phyloP scores from a whole-genome alignment of 75 land plant genomes.

The Picea sitchensis region DNA sequence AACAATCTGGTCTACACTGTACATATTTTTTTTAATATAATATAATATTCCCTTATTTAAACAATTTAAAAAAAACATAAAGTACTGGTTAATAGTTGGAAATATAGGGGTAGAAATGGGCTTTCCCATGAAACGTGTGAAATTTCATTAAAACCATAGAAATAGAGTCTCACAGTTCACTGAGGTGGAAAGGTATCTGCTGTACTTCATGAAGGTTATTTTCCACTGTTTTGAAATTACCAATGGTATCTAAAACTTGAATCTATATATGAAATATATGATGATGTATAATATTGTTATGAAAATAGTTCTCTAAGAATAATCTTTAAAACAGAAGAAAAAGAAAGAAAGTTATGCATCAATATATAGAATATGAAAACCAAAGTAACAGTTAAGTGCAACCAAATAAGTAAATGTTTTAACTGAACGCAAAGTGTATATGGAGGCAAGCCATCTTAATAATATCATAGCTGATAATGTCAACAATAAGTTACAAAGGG shows the following conservation, averaged over 20 bases:
- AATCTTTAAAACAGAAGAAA: not conserved
- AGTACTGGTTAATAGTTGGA: too few relatives aligned
- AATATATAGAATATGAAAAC: not conserved
- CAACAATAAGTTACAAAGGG: too few relatives aligned
- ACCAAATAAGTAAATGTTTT: not conserved
- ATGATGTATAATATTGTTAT: not conserved
- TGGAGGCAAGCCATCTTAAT: not conserved
- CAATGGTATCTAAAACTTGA: not conserved
- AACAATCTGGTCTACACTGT: too few relatives aligned
- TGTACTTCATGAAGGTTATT: not conserved
- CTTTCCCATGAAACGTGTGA: too few relatives aligned
- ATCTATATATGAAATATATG: not conserved
- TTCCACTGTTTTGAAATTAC: not conserved
- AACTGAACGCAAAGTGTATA: not conserved
- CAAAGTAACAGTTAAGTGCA: not conserved
- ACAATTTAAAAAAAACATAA: too few relatives aligned
- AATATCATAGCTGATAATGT: too few relatives aligned
- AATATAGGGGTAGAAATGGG: too few relatives aligned
- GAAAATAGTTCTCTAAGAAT: not conserved
- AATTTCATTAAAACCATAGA: too few relatives aligned
- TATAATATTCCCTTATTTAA: too few relatives aligned
- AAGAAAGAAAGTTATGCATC: not conserved
- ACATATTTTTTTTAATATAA: too few relatives aligned
- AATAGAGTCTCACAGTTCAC: too few relatives aligned
- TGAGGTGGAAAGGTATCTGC: too few relatives aligned